These are phyloP conservation scores for Stachybotrys chlorohalonatus DNA, from an alignment of 2,329 filamentous ascomycete species.

Conservation along the genomic window DNA sequence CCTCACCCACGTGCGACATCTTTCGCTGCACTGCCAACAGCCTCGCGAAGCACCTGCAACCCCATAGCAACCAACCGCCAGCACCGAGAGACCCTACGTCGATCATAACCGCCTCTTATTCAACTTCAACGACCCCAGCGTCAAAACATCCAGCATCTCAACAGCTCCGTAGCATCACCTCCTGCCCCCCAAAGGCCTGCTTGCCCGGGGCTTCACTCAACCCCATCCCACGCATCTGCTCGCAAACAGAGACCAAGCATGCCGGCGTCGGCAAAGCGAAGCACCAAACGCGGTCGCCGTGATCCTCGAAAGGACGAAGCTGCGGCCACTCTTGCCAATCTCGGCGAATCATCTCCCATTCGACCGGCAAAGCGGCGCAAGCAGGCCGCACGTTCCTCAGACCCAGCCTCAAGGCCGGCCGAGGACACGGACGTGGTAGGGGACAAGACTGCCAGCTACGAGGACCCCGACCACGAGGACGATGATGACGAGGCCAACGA, in stretches of 20 bases:
- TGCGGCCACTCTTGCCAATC: conserved; percentile 24
- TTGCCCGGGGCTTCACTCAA: background rate
- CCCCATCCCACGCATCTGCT: no score
- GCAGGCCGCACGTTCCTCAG: conserved; percentile 24
- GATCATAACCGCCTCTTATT: no score
- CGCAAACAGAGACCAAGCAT: conserved; percentile 10
- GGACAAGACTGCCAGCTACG: background rate
- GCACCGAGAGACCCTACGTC: no score
- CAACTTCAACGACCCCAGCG: no score
- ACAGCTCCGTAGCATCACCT: background rate
- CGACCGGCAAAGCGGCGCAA: conserved; percentile 57
- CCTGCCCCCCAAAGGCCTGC: background rate
- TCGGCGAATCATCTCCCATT: conserved; percentile 47
- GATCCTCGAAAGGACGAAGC: conserved; percentile 28
- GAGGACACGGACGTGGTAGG: background rate
- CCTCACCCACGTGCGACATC: background rate
- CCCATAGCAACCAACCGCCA: background rate
- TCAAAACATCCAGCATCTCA: background rate
- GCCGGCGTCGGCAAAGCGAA: conserved; percentile 28
- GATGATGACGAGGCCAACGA: conserved; percentile 24
- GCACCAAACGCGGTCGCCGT: conserved; percentile 24
- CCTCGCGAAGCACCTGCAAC: background rate
- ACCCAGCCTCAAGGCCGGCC: background rate
- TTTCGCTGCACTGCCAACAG: background rate
- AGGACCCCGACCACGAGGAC: conserved; percentile 16